A percentile compares a stretch with the other conserved stretches of the same genome.
phyloP scores from a whole-genome alignment of 2,329 filamentous ascomycete species.

The Cordyceps militaris region DNA sequence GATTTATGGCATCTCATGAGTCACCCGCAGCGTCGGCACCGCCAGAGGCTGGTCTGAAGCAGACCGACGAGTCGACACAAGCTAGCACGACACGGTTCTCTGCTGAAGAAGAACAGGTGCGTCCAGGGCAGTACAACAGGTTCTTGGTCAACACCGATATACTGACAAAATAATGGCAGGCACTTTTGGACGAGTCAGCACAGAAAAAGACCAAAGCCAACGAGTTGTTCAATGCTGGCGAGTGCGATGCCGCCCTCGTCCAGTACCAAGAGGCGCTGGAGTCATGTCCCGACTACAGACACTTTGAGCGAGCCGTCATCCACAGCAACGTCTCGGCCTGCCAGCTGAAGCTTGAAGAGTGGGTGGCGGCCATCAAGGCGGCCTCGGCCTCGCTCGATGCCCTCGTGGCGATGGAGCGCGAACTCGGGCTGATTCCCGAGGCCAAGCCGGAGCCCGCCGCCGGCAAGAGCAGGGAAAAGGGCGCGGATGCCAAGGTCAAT shows the following conservation, averaged over 20 bases:
- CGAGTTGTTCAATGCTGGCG: conserved; percentile 62
- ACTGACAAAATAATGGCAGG: conserved; percentile 31
- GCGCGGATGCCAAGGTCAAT: conserved; percentile 21
- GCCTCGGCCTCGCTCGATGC: conserved; percentile 67
- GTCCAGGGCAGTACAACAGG: neutral
- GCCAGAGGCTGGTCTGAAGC: neutral
- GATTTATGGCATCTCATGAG: neutral
- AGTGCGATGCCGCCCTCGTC: conserved; percentile 70
- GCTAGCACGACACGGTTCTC: neutral
- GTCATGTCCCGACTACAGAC: conserved; percentile 73
- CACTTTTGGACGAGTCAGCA: conserved; percentile 64
- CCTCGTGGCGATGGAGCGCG: conserved; percentile 37
- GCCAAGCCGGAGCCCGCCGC: conserved; percentile 37
- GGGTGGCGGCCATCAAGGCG: conserved; percentile 71
- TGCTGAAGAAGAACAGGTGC: conserved; percentile 7
- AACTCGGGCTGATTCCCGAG: conserved; percentile 20
- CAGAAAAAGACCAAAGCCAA: conserved; percentile 71
- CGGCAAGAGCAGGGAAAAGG: neutral
- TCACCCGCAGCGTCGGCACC: neutral
- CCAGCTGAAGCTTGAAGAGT: conserved; percentile 75
- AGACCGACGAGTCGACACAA: neutral
- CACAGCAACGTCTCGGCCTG: conserved; percentile 86
- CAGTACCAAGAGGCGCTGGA: conserved; percentile 76
- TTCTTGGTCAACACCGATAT: neutral
- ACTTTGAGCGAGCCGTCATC: conserved; percentile 82